Base-by-base conservation (phyloP, 208 protist genomes). In the Wallacemonas rigidus region DNA sequence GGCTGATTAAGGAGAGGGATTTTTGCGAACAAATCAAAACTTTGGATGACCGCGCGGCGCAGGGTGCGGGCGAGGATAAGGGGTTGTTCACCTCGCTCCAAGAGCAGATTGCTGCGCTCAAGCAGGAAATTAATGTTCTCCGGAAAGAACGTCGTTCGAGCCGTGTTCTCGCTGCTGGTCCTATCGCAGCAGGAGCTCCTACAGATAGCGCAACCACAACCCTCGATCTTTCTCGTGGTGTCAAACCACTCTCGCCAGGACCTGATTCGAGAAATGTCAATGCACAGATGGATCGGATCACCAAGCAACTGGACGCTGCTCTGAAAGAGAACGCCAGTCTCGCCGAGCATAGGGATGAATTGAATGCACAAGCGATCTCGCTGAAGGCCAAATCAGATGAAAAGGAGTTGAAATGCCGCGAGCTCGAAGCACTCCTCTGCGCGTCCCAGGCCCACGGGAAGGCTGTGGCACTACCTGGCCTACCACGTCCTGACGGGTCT, bases 1-100 rank as follows among this genome's bases (percentile, higher is more conserved):
- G 85, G 87, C 55, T 79, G 35, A 67, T 72, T 51, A 58, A 64
- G 14, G 87, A 92, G 62, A 61, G 48, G 47, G 71, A 75, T 9
- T 62, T 95, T 26, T 64, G 76, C 51, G 60, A 61, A 36, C 74
- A 79, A 55, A 79, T 91, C 9, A 71, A 70, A n/a, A n/a, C 44
- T 26, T 53, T 86, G 6, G 76, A 86, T 56, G 44, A 47, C 1
- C 76, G 26, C 45, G 74, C 71, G n/a, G 48, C 61, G 47, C 64
- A 80, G 55, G 55, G 44, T 9, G 76, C 56, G 35, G 65, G 67
- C 40, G 81, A 78, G 44, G 73, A 86, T 53, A 82, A 81, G 53
- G 85, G 85, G n/a, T 75, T 91, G 69, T 91, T 85, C 67, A 74
- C 70, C 38, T 78, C 77, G 2, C 80, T 94, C 61, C 86, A 89